Base-by-base conservation (phyloP, 2,329 filamentous ascomycete species). In the Paramyrothecium roridum region DNA sequence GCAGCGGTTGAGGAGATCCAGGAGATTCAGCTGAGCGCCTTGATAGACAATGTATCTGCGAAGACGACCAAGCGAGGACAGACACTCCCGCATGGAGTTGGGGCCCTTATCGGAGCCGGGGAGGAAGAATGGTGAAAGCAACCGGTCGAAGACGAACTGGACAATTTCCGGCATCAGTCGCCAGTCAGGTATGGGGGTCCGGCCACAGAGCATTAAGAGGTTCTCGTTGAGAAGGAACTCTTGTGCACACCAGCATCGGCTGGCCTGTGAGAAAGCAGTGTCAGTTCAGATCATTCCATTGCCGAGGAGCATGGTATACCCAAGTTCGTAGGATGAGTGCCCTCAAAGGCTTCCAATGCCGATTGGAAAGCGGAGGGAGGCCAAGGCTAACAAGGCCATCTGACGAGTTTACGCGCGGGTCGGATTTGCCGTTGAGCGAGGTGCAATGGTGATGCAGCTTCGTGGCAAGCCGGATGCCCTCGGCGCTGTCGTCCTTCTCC, bases 201-300 rank as follows among this genome's bases (percentile, higher is more conserved):
- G 40, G 37, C 50, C 50, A 22, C 50, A 52, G 8, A 43, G 30
- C 11, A 52, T 23, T 7, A 46, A 10, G 20, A 52, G 22, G 16
- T 52, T 52, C 22, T 34, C 19, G 20, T 52, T 52, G 50, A 52
- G 50, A 7, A 52, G 34, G 37, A 52, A 45, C 12, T 52, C 50
- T 43, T 52, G 50, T 4, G 50, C 50, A 21, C 50, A 52, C 50
- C 50, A 52, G 34, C 50, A 52, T 22, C 50, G 17, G 23, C 34
- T 46, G 8, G 43, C 50, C 50, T 52, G 20, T 45, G 7, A n/a
- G 11, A 3, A n/a, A 23, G 13, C 19, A 16, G 20, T 17, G 43
- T 45, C 17, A 52, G 13, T n/a, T 12, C 8, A 34, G 17, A 21
- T 8, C 22, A 52, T n/a, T n/a, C n/a, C 37, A 21, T 8, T 48